Evolutionary conservation across 2,329 filamentous ascomycete genomes (phyloP).

Genomic region (Harringtonia aguacate): DNA sequence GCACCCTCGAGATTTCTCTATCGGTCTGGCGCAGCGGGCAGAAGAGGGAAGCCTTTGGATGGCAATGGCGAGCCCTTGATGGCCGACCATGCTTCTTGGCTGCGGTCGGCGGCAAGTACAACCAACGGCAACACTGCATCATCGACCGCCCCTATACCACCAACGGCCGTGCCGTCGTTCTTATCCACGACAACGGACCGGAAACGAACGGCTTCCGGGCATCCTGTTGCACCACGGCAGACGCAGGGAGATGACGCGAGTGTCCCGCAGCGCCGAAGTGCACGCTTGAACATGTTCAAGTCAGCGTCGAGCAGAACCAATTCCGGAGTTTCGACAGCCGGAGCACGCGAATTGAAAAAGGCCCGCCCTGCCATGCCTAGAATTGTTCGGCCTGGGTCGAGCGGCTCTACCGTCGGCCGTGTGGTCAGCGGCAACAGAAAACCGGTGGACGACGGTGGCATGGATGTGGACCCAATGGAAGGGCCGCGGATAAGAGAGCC

Average conservation of each 20-base stretch:
- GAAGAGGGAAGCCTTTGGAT: conserved; percentile 29
- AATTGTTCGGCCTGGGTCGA: conserved; percentile 54
- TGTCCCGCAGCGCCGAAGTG: conserved; percentile 57
- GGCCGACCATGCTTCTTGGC: conserved; percentile 28
- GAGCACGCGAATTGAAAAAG: conserved; percentile 71
- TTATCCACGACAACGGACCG: conserved; percentile 45
- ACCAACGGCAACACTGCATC: conserved; percentile 5
- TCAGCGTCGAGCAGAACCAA: conserved; percentile 57
- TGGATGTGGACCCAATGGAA: conserved; percentile 62
- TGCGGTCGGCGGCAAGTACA: conserved; percentile 19
- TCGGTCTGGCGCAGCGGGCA: conserved; percentile 32
- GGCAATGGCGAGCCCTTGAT: conserved; percentile 7
- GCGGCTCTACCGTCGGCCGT: conserved; percentile 64
- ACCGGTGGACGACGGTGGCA: conserved; percentile 51
- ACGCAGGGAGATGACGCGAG: conserved; percentile 48
- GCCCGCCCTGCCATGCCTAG: conserved; percentile 62
- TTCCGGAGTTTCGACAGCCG: conserved; percentile 40
- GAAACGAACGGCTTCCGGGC: conserved; percentile 88
- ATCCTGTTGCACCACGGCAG: conserved; percentile 45
- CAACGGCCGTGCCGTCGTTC: conserved; percentile 16
- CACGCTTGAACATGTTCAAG: conserved; percentile 58
- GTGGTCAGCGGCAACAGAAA: conserved; percentile 89
- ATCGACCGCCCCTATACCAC: not conserved
- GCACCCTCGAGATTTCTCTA: conserved; percentile 55
- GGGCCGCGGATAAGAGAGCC: conserved; percentile 13